Evolutionary conservation across 2,329 filamentous ascomycete species (phyloP).

Genomic region (Malbranchea zuffiana): DNA sequence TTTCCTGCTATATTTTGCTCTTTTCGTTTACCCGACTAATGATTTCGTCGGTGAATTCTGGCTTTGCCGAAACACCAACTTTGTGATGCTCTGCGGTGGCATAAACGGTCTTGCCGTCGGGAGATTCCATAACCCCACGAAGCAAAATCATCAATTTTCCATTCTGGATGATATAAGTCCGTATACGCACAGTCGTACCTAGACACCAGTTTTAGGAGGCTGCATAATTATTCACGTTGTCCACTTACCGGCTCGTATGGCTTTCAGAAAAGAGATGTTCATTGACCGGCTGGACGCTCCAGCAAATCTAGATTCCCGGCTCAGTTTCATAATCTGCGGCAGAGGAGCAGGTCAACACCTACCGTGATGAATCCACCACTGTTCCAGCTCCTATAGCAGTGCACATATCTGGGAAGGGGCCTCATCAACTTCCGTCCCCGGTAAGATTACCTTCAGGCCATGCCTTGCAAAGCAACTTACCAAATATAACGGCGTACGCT

Average conservation of each 20-base stretch:
- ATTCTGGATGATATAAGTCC: constrained; percentile 35
- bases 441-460: too few species aligned
- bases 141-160: constrained; percentile 45
- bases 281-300: constrained; percentile 42
- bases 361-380: too few species aligned
- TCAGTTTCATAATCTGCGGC: too few species aligned
- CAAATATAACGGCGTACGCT: constrained; percentile 63
- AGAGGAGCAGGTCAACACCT: too few species aligned
- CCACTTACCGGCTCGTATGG: constrained; percentile 36
- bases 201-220: not conserved
- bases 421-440: not conserved
- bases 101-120: constrained; percentile 39
- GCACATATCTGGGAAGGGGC: constrained; percentile 38
- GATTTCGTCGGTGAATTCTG: constrained; percentile 24
- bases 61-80: constrained; percentile 34
- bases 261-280: constrained; percentile 43
- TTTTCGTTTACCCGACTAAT: not conserved
- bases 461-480: constrained; percentile 25
- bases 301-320: constrained; percentile 34
- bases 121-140: constrained; percentile 39
- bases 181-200: constrained; percentile 35
- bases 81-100: constrained; percentile 46
- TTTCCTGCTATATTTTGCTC: too few species aligned
- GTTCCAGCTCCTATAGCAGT: constrained; percentile 40
- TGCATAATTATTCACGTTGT: not conserved